Evolutionary conservation across 139 green algal species (phyloP), one percentile per base, ranked within the genome.

Genomic region (Chlorella sp.): DNA sequence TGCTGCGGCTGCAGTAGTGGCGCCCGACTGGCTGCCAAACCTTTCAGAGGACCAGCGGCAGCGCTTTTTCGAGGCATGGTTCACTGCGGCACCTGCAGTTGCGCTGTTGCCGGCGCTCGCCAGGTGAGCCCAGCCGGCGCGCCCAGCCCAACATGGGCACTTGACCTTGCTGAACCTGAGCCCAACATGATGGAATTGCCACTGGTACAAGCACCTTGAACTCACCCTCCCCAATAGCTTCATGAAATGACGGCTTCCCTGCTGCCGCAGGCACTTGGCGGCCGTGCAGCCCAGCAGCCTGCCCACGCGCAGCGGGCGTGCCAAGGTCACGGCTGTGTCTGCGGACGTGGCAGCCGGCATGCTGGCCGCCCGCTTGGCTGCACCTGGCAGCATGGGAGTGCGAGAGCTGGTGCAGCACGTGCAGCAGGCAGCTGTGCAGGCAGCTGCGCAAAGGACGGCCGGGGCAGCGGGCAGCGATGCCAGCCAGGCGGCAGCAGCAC

Each of bases 281-380:
- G 28, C 87, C 0, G 90, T 93, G 39, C 57, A 83, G 15, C 88
- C 86, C 16, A 63, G 65, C 34, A 63, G 30, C 47, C n/a, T 41
- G 38, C 68, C 25, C 18, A 62, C 30, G 32, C 18, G 32, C 30
- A 51, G 65, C 23, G 56, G 74, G 39, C 63, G 57, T 16, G 69
- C 64, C 69, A 57, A n/a, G 25, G 87, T 88, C 1, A 86, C 64
- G 17, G 81, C 82, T 1, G 70, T 88, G 18, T 91, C 86, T 4
- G 38, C 86, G 63, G 87, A 90, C 17, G 56, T 51, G 23, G 44
- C 89, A 21, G 78, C 82, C 12, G 41, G 68, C 65, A 36, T 88
- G n/a, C 80, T 93, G 55, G 78, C 78, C 18, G 26, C 64, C 11
- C 89, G 90, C 5, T 93, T 93, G 63, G 81, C 79, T 1, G 86